These are phyloP conservation scores for Panellus pusillus DNA, from an alignment of 768 basidiomycete genomes.

Conservation along the genomic window DNA sequence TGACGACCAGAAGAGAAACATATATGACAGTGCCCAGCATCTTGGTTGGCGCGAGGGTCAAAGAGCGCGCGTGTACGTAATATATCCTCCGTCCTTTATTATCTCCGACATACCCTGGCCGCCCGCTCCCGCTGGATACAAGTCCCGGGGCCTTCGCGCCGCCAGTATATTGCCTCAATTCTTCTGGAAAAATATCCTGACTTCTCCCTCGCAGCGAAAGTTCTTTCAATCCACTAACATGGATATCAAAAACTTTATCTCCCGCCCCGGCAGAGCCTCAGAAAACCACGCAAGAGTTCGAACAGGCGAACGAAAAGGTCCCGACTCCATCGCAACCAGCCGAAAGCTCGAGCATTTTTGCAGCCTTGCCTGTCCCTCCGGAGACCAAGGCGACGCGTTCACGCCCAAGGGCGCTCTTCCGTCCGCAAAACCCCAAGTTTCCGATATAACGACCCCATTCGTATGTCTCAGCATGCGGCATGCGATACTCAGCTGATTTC, in stretches of 20 bases:
- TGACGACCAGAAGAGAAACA: slow-evolving; percentile 84
- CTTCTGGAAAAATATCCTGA: background rate
- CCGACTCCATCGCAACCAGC: background rate
- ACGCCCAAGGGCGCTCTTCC: background rate
- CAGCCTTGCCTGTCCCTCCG: slow-evolving; percentile 2
- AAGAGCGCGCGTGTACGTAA: slow-evolving; percentile 5
- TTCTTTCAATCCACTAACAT: slow-evolving; percentile 57
- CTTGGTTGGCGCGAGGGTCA: slow-evolving; percentile 20
- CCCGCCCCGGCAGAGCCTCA: slow-evolving; percentile 37
- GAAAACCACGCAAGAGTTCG: slow-evolving; percentile 50
- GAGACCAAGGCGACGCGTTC: slow-evolving; percentile 15
- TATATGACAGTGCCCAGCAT: slow-evolving; percentile 77
- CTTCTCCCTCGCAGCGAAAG: slow-evolving; percentile 36
- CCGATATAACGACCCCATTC: slow-evolving; percentile 23
- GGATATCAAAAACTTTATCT: slow-evolving; percentile 61
- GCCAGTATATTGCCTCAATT: slow-evolving; percentile 40
- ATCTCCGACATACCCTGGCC: slow-evolving; percentile 26
- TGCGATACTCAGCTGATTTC: background rate
- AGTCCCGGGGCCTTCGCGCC: slow-evolving; percentile 29
- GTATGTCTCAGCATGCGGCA: background rate
- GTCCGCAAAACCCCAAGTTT: slow-evolving; percentile 22
- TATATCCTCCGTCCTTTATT: background rate
- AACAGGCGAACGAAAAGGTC: slow-evolving; percentile 42
- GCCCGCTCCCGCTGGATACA: slow-evolving; percentile 20
- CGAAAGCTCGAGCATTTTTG: slow-evolving; percentile 19